These are phyloP conservation scores for Eucalyptus brandiana DNA, from an alignment of 345 rosid genomes.

Conservation along the genomic window DNA sequence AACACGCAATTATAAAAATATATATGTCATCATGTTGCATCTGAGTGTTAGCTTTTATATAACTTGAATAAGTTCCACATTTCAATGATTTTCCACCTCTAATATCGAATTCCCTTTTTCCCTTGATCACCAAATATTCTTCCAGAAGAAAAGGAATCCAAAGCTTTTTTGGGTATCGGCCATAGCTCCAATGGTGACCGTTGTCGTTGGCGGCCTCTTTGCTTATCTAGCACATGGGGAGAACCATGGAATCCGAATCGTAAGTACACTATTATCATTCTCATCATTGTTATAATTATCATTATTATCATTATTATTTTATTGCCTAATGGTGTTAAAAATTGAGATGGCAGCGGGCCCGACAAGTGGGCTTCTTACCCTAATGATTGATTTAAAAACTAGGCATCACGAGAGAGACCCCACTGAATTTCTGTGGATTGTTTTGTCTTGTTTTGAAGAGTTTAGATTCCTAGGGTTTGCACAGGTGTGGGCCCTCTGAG, in stretches of 20 bases:
- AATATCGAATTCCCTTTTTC: background rate
- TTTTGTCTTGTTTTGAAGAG: background rate
- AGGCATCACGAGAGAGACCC: background rate
- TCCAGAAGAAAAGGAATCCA: slow-evolving; percentile 56
- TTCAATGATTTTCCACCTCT: background rate
- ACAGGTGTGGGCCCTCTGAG: background rate
- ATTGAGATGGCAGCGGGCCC: background rate
- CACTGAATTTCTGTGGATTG: background rate
- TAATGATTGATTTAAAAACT: background rate
- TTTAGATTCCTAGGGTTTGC: background rate
- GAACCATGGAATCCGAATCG: slow-evolving; percentile 60
- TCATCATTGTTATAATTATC: background rate
- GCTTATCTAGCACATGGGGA: slow-evolving; percentile 46
- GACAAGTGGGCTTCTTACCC: background rate
- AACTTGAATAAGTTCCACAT: background rate
- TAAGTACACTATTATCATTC: slow-evolving; percentile 1
- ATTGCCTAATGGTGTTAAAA: background rate
- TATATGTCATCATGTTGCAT: background rate
- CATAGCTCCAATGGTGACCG: slow-evolving; percentile 68
- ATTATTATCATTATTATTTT: background rate
- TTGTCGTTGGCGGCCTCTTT: slow-evolving; percentile 52
- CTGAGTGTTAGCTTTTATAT: background rate
- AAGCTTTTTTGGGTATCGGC: slow-evolving; percentile 88
- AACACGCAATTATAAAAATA: background rate
- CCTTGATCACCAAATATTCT: background rate